phyloP scores from a whole-genome alignment of 305 asterid genomes.

The Solanum hybrid region DNA sequence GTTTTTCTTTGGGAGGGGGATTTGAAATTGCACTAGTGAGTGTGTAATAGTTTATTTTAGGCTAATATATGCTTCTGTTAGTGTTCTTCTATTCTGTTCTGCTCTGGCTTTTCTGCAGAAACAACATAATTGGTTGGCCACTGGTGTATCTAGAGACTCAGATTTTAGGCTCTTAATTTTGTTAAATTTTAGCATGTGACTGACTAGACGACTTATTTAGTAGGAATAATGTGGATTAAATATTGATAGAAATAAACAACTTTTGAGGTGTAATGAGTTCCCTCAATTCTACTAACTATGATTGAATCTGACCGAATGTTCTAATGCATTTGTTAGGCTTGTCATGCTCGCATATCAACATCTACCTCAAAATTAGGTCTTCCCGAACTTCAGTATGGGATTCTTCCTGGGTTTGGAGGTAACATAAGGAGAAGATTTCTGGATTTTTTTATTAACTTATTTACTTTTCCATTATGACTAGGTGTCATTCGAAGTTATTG shows the following conservation, averaged over 20 bases:
- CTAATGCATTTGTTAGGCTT: slow-evolving; percentile 48
- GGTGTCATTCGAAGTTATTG: neutral
- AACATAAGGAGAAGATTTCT: neutral
- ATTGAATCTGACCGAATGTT: neutral
- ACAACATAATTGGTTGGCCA: neutral
- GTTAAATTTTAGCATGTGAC: neutral
- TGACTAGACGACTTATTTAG: neutral
- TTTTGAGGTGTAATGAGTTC: neutral
- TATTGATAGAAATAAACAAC: neutral
- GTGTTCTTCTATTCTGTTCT: neutral
- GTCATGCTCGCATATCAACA: slow-evolving; percentile 92
- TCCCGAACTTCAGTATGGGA: slow-evolving; percentile 91
- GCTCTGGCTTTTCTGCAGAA: slow-evolving; percentile 6
- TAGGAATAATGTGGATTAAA: neutral
- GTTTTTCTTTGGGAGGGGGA: slow-evolving; percentile 97
- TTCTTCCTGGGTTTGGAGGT: slow-evolving; percentile 99
- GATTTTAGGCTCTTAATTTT: neutral
- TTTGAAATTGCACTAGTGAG: slow-evolving; percentile 89
- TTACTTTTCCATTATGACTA: neutral
- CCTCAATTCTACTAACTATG: neutral
- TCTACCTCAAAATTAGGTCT: slow-evolving; percentile 78
- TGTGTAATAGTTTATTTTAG: neutral
- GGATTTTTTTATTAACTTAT: neutral
- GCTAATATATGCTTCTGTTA: neutral
- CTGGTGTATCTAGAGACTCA: slow-evolving; percentile 8